These are phyloP conservation scores for Noccaea caerulescens DNA, from an alignment of 345 rosid genomes.

Conservation along the genomic window DNA sequence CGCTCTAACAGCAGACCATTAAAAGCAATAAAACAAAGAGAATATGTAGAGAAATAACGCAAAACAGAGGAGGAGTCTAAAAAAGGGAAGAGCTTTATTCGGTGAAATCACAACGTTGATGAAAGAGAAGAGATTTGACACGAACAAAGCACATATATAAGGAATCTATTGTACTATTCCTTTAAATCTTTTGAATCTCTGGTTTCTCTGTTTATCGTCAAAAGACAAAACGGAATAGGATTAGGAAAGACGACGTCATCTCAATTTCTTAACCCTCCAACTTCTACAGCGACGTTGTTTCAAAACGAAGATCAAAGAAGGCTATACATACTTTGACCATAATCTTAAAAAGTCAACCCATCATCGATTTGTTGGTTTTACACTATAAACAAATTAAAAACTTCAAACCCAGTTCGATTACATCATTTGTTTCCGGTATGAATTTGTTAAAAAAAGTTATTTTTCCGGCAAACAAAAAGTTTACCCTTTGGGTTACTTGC, in stretches of 20 bases:
- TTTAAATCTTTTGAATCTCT: not conserved
- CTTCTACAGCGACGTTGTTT: not conserved
- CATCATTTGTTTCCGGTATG: not conserved
- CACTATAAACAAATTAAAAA: too few species aligned
- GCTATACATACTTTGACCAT: not conserved
- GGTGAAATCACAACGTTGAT: not conserved
- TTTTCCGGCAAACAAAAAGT: constrained; percentile 57
- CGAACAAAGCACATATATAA: not conserved
- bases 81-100: not conserved
- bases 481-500: constrained; percentile 10
- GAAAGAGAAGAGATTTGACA: constrained; percentile 3
- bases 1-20: too few species aligned
- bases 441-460: constrained; percentile 12
- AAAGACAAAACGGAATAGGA: not conserved
- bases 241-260: not conserved
- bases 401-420: not conserved
- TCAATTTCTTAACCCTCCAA: not conserved
- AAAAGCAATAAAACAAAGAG: too few species aligned
- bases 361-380: not conserved
- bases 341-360: not conserved
- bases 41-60: constrained; percentile 42
- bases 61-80: not conserved
- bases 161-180: not conserved
- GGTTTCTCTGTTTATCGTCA: not conserved
- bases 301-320: too few species aligned